Conservation (phyloP, 768 basidiomycete genomes). For the Tylopilus subfusipes region DNA sequence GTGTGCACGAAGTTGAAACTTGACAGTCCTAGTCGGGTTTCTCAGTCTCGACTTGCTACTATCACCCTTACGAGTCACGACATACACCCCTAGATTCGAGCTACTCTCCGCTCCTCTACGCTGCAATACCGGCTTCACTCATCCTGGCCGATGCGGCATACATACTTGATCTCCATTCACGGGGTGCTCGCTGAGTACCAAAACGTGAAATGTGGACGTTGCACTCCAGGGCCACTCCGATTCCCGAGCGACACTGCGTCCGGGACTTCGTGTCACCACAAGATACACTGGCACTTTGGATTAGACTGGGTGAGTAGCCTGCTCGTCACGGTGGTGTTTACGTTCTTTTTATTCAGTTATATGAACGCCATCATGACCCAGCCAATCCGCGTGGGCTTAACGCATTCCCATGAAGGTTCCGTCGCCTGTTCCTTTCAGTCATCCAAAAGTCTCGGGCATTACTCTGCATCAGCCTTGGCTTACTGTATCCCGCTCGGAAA, state of each 20-base stretch:
- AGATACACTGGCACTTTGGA: too few species aligned
- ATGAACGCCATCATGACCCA: constrained; percentile 1
- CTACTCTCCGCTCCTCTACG: too few species aligned
- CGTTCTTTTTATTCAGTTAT: neutral
- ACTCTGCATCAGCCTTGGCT: neutral
- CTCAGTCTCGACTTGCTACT: too few species aligned
- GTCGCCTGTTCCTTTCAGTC: neutral
- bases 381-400: neutral
- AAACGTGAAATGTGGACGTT: neutral
- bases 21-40: too few species aligned
- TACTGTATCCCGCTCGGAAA: neutral
- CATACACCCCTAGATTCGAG: too few species aligned
- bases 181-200: neutral
- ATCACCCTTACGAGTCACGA: too few species aligned
- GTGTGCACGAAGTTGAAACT: too few species aligned
- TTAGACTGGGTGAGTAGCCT: neutral
- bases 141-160: too few species aligned
- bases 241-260: neutral
- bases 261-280: too few species aligned
- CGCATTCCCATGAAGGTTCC: neutral
- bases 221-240: too few species aligned
- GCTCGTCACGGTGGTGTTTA: neutral
- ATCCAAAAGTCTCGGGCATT: neutral
- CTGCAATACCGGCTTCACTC: too few species aligned
- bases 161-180: too few species aligned